Evolutionary conservation across 805 yeast species (phyloP).

Genomic region (Candida alai): DNA sequence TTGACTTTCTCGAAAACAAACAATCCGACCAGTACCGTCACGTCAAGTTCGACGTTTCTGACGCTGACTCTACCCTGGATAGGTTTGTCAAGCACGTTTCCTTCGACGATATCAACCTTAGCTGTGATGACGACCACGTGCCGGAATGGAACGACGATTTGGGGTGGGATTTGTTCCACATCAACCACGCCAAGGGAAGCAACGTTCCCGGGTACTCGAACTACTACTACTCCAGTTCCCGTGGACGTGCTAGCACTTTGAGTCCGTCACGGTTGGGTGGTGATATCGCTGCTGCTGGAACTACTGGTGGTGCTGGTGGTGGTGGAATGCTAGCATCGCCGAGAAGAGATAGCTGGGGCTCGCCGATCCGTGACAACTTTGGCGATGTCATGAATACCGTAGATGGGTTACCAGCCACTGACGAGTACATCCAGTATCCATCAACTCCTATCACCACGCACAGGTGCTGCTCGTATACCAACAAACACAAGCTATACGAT

Average conservation of each 20-base stretch:
- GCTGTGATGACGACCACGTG: constrained; percentile 20
- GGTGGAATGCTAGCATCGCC: constrained; percentile 12
- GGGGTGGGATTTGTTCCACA: constrained; percentile 8
- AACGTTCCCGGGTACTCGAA: constrained; percentile 1
- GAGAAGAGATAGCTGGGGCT: too few relatives aligned
- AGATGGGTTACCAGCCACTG: constrained; percentile 1
- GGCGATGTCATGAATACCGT: too few relatives aligned
- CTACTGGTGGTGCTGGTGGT: too few relatives aligned
- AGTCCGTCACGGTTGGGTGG: constrained; percentile 9
- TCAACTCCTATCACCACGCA: constrained; percentile 40
- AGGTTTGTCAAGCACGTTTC: constrained; percentile 39
- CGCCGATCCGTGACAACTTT: too few relatives aligned
- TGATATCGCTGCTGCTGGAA: too few relatives aligned
- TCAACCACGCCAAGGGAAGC: constrained; percentile 1
- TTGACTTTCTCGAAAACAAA: constrained; percentile 13
- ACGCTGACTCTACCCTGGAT: constrained; percentile 5
- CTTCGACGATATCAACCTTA: constrained; percentile 50
- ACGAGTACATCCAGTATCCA: constrained; percentile 22
- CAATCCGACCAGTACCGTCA: constrained; percentile 22
- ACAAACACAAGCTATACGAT: constrained; percentile 46
- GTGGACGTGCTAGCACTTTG: constrained; percentile 16
- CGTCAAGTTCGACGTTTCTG: constrained; percentile 16
- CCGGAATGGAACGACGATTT: constrained; percentile 14
- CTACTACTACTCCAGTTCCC: constrained; percentile 4
- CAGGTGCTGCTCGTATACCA: constrained; percentile 41